Evolutionary conservation across 1,139 yeast genomes (phyloP), one percentile per base, ranked within the genome.

Genomic region (Lodderomyces metapsilosis): DNA sequence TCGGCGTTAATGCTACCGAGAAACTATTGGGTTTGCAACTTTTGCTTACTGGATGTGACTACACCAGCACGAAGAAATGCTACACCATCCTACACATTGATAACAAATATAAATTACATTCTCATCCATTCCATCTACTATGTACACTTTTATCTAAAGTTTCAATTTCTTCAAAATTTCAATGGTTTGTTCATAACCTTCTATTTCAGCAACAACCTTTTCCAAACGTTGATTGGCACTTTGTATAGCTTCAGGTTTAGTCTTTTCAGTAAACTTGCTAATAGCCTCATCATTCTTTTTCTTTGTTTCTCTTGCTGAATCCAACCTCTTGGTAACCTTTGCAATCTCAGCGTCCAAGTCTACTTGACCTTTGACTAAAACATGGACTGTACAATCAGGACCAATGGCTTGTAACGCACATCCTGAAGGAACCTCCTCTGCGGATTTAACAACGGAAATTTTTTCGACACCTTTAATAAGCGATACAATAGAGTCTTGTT

Each of bases 331-430:
- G 56, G 74, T 64, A 36, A 91, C 95, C 76, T 91, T 92, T 52
- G 74, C 60, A 56, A 92, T 87, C 68, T 92, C 98, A 40, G 86
- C 84, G 55, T 89, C 97, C 55, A 91, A 79, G 61, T 92, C 97
- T 54, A 92, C 82, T 61, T 87, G 94, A 43, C 98, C 98, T 75
- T 88, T 88, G 45, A 92, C 97, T 61, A 92, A 76, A 28, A 91
- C 80, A 57, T 88, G 96, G 30, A 91, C 98, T 48, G 84, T 84
- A 59, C 88, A 83, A 40, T 80, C 84, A 36, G 95, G 84, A 44
- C 80, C 80, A 47, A 91, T 86, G 40, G 95, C 79, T 53, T 82
- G 83, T 52, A 88, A 78, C 36, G 94, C 96, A 64, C 96, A 88
- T 36, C 98, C 98, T 44, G 82, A 79, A 51, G 97, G 97, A 49